Evolutionary conservation across 2,329 filamentous ascomycete genomes (phyloP).

Genomic region (Tolypocladium pustulatum): DNA sequence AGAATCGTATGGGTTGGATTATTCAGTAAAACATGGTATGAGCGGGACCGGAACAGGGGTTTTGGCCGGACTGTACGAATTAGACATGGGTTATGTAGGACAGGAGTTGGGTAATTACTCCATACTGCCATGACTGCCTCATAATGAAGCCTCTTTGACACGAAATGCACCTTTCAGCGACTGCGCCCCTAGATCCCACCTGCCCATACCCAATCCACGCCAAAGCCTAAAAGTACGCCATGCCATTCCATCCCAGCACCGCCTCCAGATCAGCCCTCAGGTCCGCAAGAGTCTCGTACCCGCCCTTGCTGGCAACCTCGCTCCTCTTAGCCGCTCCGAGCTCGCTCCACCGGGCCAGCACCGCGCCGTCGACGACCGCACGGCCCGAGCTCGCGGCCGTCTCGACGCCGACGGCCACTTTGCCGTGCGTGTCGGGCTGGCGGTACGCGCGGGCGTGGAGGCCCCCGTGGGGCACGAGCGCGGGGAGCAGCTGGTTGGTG

Average conservation of each 20-base stretch:
- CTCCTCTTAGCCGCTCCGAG: slow-evolving; percentile 58
- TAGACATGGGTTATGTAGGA: not conserved
- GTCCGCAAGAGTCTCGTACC: slow-evolving; percentile 52
- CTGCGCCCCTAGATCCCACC: not conserved
- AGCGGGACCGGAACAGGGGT: no score
- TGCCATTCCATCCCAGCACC: slow-evolving; percentile 50
- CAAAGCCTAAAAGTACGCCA: slow-evolving; percentile 40
- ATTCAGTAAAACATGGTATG: not conserved
- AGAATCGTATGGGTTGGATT: not conserved
- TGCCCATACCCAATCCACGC: not conserved
- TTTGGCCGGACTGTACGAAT: not conserved
- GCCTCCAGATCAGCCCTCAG: slow-evolving; percentile 60
- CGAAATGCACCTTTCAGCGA: not conserved
- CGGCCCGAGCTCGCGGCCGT: slow-evolving; percentile 44
- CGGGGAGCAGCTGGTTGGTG: slow-evolving; percentile 66
- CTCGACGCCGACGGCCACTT: slow-evolving; percentile 38
- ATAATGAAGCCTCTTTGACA: not conserved
- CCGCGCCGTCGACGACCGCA: slow-evolving; percentile 66
- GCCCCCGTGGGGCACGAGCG: slow-evolving; percentile 65
- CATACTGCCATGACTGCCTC: not conserved
- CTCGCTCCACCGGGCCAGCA: slow-evolving; percentile 67
- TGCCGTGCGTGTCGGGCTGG: slow-evolving; percentile 36
- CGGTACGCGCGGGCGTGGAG: slow-evolving; percentile 79
- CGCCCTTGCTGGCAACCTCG: slow-evolving; percentile 67
- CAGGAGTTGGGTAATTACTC: not conserved